Evolutionary conservation across 225 moss, liverwort and hornwort species (phyloP).

Genomic region (Physcomitrium patens): DNA sequence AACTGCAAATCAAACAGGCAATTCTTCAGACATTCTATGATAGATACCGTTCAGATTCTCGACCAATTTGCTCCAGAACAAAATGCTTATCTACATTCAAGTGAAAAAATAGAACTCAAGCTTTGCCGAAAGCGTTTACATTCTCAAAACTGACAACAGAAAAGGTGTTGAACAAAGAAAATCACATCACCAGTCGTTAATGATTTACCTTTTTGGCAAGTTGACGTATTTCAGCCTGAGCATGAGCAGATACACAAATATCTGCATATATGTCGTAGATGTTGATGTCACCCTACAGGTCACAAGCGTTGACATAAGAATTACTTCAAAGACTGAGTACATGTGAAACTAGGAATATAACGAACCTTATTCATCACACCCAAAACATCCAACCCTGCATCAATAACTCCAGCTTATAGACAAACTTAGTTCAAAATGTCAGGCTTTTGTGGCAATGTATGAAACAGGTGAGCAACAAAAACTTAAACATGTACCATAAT

Average conservation of each 20-base stretch:
- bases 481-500: not conserved
- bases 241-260: constrained; percentile 74
- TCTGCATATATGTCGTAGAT: constrained; percentile 95
- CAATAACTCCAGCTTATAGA: constrained; percentile 7
- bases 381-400: not conserved
- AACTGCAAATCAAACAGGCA: constrained; percentile 49
- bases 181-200: not conserved
- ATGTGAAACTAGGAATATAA: not conserved
- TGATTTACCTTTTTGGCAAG: constrained; percentile 76
- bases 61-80: too few species aligned
- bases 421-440: not conserved
- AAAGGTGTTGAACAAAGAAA: not conserved
- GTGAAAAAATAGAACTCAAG: too few species aligned
- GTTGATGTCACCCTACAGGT: constrained; percentile 76
- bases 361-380: not conserved
- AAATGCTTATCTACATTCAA: too few species aligned
- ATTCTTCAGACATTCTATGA: not conserved
- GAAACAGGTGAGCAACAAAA: not conserved
- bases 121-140: not conserved
- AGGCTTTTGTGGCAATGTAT: not conserved
- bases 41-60: too few species aligned
- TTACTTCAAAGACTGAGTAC: not conserved
- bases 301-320: not conserved
- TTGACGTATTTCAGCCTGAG: constrained; percentile 76
- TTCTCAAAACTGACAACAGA: not conserved